Base-by-base conservation (phyloP, 495 filamentous ascomycete genomes). In the Entonaema liquescens region DNA sequence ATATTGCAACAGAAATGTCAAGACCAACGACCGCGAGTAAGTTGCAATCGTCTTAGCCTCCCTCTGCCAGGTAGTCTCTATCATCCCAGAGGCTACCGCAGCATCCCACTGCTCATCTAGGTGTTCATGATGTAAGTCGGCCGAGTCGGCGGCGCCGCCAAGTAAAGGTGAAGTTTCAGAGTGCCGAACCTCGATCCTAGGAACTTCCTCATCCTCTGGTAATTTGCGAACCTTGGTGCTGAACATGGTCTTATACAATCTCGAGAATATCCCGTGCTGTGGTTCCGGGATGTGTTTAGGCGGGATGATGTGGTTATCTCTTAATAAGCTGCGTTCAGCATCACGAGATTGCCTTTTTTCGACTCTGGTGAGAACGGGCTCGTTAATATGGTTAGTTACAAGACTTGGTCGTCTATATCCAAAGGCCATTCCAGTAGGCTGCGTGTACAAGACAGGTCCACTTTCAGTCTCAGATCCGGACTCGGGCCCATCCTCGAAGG, bases 41-140 rank as follows among this genome's bases (percentile, higher is more conserved):
- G 80, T 82, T 1, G 75, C 74, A 33, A 85, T 77, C 0, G 92
- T 90, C 77, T 90, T 88, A 1, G 89, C 85, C 81, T 97, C 93
- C 64, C 92, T 86, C 71, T 89, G 88, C 91, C 93, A 96, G 0
- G 92, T 93, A 2, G 93, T 97, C 55, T 91, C 88, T 67, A 96
- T 91, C 64, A 84, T 81, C 7, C 92, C 92, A 3, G 87, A 85
- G 0, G 85, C 82, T 11, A 94, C 92, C 1, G 92, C 92, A 38
- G 91, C 89, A 61, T 93, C 90, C 93, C 93, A 97, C 79, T 91
- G 90, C 50, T 84, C 76, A 68, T 86, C 79, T 38, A 85, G 61
- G 29, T 80, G 74, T 40, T 82, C 83, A 33, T 72, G 66, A 26
- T 55, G 74, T 6, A 72, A 55, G 33, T 71, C 64, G 7, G 65